Percentiles rank a stretch among this genome's conserved stretches.
phyloP scores from a whole-genome alignment of 2,329 filamentous ascomycete species.

The Fusarium nanum region DNA sequence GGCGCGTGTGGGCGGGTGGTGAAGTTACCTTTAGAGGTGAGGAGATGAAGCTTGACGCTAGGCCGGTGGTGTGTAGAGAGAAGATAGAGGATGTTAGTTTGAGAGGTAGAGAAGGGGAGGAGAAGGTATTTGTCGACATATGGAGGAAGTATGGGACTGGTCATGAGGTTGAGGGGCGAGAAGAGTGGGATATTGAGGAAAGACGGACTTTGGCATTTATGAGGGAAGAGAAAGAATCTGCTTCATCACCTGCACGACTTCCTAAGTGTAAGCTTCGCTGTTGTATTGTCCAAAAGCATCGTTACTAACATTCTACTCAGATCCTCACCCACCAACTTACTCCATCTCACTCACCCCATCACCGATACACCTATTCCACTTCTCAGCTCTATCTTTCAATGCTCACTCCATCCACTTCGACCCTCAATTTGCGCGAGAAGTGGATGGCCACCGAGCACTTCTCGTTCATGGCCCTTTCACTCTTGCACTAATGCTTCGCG shows the following conservation, averaged over 20 bases:
- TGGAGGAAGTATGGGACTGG: slow-evolving; percentile 57
- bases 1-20: slow-evolving; percentile 92
- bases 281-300: background rate
- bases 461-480: slow-evolving; percentile 90
- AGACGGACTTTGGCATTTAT: slow-evolving; percentile 65
- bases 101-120: slow-evolving; percentile 48
- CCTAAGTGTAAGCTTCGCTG: slow-evolving; percentile 46
- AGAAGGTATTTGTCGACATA: slow-evolving; percentile 66
- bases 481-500: slow-evolving; percentile 79
- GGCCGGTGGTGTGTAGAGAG: slow-evolving; percentile 59
- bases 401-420: slow-evolving; percentile 92
- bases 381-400: slow-evolving; percentile 91
- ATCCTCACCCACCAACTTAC: slow-evolving; percentile 52
- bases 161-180: slow-evolving; percentile 34
- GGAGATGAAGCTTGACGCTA: slow-evolving; percentile 54
- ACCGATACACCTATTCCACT: slow-evolving; percentile 82
- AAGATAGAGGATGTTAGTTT: slow-evolving; percentile 54
- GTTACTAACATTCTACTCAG: slow-evolving; percentile 39
- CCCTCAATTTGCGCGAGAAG: slow-evolving; percentile 71
- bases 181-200: slow-evolving; percentile 57
- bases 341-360: slow-evolving; percentile 72
- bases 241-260: slow-evolving; percentile 29
- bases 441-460: slow-evolving; percentile 79
- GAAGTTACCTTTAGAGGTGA: slow-evolving; percentile 66
- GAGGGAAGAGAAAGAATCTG: slow-evolving; percentile 48